phyloP scores from a whole-genome alignment of 768 basidiomycete genomes.

The Cystobasidium onofrii region DNA sequence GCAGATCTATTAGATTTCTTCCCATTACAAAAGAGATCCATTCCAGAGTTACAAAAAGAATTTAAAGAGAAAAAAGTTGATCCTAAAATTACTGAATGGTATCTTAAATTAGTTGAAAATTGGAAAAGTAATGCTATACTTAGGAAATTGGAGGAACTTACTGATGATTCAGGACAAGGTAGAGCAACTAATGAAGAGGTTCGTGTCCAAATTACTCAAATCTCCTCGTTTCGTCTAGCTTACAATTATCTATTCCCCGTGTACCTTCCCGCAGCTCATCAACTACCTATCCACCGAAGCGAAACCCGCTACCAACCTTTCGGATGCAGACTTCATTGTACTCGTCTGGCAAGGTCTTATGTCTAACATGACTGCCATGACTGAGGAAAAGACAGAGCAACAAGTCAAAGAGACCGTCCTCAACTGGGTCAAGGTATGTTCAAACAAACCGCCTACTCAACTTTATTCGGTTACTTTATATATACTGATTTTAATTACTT shows the following conservation, averaged over 20 bases:
- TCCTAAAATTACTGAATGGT: conserved; percentile 80
- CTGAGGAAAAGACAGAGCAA: conserved; percentile 48
- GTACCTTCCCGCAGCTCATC: conserved; percentile 56
- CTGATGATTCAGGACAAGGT: conserved; percentile 58
- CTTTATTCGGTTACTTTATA: not conserved
- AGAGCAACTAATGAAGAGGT: conserved; percentile 55
- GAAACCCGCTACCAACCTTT: conserved; percentile 67
- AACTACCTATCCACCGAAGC: conserved; percentile 55
- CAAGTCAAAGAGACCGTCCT: conserved; percentile 84
- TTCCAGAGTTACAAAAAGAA: conserved; percentile 67
- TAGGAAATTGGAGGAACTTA: conserved; percentile 60
- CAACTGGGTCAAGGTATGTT: conserved; percentile 72
- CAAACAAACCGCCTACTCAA: not conserved
- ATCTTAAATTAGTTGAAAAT: conserved; percentile 55
- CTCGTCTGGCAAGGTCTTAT: conserved; percentile 92
- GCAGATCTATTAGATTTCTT: conserved; percentile 81
- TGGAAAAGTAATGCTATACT: conserved; percentile 68
- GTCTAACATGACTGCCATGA: conserved; percentile 61
- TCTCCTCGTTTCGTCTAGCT: not conserved
- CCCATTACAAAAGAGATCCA: conserved; percentile 70
- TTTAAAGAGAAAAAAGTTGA: conserved; percentile 72
- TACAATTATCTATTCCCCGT: not conserved
- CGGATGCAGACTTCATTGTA: conserved; percentile 71
- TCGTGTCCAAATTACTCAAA: conserved; percentile 38
- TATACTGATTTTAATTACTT: not conserved